These are phyloP conservation scores for Phialocephala subalpina DNA, from an alignment of 2,329 filamentous ascomycete species.

Conservation along the genomic window DNA sequence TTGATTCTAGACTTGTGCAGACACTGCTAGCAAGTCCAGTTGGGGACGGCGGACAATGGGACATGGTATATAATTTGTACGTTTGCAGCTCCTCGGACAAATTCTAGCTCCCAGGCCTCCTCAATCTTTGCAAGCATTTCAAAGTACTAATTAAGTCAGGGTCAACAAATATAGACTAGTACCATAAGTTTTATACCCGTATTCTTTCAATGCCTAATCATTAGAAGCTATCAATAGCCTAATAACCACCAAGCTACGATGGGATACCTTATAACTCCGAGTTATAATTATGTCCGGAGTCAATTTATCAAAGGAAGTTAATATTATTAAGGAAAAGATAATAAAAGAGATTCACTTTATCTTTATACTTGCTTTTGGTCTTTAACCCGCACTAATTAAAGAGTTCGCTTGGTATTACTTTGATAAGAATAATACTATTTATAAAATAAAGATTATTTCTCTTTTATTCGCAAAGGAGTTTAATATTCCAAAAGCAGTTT, in stretches of 20 bases:
- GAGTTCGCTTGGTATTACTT: conserved; percentile 84
- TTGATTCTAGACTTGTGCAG: conserved; percentile 78
- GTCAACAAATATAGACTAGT: too few species aligned
- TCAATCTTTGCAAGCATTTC: too few species aligned
- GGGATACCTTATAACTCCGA: conserved; percentile 80
- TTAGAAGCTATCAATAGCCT: conserved; percentile 75
- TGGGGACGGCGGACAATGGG: conserved; percentile 87
- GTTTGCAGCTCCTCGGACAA: conserved; percentile 87
- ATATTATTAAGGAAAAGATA: conserved; percentile 74
- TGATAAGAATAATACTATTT: conserved; percentile 71
- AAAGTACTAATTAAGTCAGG: too few species aligned
- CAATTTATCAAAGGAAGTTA: conserved; percentile 42
- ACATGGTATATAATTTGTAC: conserved; percentile 90
- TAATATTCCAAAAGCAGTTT: conserved; percentile 62
- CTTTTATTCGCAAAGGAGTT: conserved; percentile 76
- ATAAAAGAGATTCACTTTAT: conserved; percentile 82
- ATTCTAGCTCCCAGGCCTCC: conserved; percentile 78
- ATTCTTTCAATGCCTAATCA: conserved; percentile 80
- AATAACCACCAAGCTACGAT: conserved; percentile 85
- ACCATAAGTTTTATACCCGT: too few species aligned
- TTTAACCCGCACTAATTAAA: conserved; percentile 73
- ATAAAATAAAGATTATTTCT: conserved; percentile 71
- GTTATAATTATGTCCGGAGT: conserved; percentile 51
- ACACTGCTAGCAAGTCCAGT: conserved; percentile 73
- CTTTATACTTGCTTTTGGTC: conserved; percentile 83